Base-by-base conservation (phyloP, 2,329 filamentous ascomycete species). In the Aspergillus floridensis region DNA sequence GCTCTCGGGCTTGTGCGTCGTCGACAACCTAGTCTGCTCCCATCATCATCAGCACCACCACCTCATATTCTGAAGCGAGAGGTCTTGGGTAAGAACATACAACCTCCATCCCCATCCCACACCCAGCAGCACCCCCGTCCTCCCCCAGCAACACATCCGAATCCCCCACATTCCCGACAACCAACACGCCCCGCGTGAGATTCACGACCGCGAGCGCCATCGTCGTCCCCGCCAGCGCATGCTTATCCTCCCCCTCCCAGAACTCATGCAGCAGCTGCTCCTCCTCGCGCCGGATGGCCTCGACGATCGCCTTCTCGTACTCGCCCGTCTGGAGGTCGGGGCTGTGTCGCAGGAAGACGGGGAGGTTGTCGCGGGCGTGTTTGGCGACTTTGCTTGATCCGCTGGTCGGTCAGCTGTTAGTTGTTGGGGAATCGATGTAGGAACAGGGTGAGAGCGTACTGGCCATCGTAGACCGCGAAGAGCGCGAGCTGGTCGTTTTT, bases 391-490 rank as follows among this genome's bases (percentile, higher is more conserved):
- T 49, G 1, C 32, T 35, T 0, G 59, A 59, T 22, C 59, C 59
- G 21, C 59, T 61, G 14, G 14, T 44, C 14, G n/a, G 4, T 12
- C n/a, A 10, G 4, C 11, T 1, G 44, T 16, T 16, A 12, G 14
- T 16, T 1, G 11, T 1, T 14, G 14, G 10, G 12, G 32, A 5
- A 10, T 11, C 8, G 2, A 14, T 11, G 32, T 11, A 35, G 32
- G 4, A 16, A 35, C 49, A 4, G 3, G 10, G 32, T 11, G 10
- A 10, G 4, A 16, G 14, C 56, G 7, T 53, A 61, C 59, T 61
- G 57, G 31, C 59, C 59, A 24, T 61, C 59, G 16, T 57, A 61
- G 3, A 61, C 49, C 2, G 53, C 59, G 21, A 61, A 61, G 11
- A 61, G 19, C 4, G 59, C 59, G 0, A 59, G 1, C 2, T 51